These are phyloP conservation scores for Centaurea solstitialis DNA, from an alignment of 129 eudicot species.

Conservation along the genomic window DNA sequence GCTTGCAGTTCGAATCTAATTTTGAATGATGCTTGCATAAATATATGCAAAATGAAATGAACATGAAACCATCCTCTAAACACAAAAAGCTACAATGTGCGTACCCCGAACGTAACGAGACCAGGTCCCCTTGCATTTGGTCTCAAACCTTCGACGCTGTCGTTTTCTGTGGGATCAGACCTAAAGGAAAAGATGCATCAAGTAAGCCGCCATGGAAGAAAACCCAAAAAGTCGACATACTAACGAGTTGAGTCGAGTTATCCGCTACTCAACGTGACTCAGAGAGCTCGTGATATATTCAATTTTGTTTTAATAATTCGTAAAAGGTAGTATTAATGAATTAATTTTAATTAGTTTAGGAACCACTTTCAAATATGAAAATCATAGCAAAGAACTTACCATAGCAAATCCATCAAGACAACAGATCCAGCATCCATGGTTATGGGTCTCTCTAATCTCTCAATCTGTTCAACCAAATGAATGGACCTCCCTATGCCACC, in stretches of 20 bases:
- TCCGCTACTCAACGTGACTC: too few species aligned
- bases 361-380: too few species aligned
- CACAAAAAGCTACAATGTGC: not conserved
- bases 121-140: conserved; percentile 98
- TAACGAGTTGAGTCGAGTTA: too few species aligned
- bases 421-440: conserved; percentile 99
- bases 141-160: conserved; percentile 95
- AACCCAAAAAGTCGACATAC: not conserved
- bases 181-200: conserved; percentile 35
- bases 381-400: conserved; percentile 40
- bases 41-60: not conserved
- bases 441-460: conserved; percentile 93
- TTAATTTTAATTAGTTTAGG: too few species aligned
- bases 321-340: too few species aligned
- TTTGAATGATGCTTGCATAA: not conserved
- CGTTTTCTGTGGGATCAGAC: conserved; percentile 99
- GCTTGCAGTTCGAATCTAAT: not conserved
- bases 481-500: conserved; percentile 99
- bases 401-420: conserved; percentile 86
- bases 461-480: conserved; percentile 89
- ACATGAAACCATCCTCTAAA: not conserved
- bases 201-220: not conserved
- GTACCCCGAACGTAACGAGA: conserved; percentile 93
- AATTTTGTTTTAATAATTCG: too few species aligned
- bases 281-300: too few species aligned